Conservation (phyloP, 495 filamentous ascomycete species). For the Neurospora intermedia region DNA sequence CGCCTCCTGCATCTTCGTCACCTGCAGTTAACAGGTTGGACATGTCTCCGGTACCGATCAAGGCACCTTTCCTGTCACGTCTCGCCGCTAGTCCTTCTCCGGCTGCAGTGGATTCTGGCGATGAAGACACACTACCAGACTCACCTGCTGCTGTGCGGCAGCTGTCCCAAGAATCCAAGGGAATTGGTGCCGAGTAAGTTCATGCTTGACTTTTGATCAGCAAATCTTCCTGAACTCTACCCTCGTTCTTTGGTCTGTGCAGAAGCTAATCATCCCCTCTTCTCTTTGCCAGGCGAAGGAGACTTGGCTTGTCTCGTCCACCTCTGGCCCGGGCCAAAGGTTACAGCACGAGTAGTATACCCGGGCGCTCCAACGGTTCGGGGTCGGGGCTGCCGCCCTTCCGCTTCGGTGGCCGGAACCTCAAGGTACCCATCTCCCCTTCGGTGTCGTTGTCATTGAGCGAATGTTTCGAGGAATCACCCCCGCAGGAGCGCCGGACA, state of each 20-base stretch:
- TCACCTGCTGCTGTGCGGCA: conserved; percentile 35
- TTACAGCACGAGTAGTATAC: conserved; percentile 40
- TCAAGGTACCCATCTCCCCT: conserved; percentile 16
- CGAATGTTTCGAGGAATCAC: conserved; percentile 72
- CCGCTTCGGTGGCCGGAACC: conserved; percentile 56
- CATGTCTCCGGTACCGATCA: conserved; percentile 88
- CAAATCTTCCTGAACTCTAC: not conserved
- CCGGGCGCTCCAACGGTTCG: conserved; percentile 27
- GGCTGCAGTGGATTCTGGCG: conserved; percentile 40
- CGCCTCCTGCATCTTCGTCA: conserved; percentile 67
- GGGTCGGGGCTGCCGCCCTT: conserved; percentile 64
- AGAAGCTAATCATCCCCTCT: not conserved
- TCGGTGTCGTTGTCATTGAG: conserved; percentile 54
- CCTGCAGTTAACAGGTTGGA: conserved; percentile 81
- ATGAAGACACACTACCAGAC: conserved; percentile 37
- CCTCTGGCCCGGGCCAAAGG: conserved; percentile 51
- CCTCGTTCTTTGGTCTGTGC: not conserved
- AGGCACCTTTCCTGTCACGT: conserved; percentile 54
- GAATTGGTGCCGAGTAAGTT: conserved; percentile 39
- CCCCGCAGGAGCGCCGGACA: conserved; percentile 56
- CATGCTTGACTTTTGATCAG: conserved; percentile 6
- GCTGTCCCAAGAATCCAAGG: conserved; percentile 42
- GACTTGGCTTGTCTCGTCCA: conserved; percentile 47
- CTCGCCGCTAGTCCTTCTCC: conserved; percentile 54
- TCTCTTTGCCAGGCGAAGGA: conserved; percentile 39